Base-by-base conservation (phyloP, 257 asterid species). In the Solanum lycopersicoides region DNA sequence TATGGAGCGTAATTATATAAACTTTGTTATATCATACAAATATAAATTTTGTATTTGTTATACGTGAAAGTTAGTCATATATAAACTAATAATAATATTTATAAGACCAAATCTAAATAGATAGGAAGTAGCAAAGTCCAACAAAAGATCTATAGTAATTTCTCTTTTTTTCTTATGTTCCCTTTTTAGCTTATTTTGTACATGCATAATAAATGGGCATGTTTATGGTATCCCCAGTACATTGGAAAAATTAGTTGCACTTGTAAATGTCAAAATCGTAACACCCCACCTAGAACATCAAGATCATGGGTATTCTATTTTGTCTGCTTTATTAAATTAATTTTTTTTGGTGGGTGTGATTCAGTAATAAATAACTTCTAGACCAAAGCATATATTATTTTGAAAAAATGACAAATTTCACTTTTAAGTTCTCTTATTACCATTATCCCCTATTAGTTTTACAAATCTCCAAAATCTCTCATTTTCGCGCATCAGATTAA, bases 1-100 rank as follows among this genome's bases (percentile, higher is more conserved):
- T 37, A 1, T 37, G 0, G 6, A 37, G 0, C 1, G 1, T 5
- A 37, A 5, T 37, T 37, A 37, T 37, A 37, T 0, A 6, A 37
- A 37, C 39, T 37, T 37, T 37, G 1, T 35, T 5, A 35, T 35
- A 32, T 2, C 39, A 5, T 35, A 35, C 1, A 35, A 35, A 35
- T 5, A 35, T 35, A 35, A 35, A 35, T 35, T 35, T 35, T 5
- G 1, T 35, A 35, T 35, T 35, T 35, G 3, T 6, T 35, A 35
- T 4, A 35, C 7, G 7, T 4, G 34, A 35, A 35, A 35, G 7
- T 37, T 37, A 5, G 5, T 1, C 7, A 66, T 13, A 28, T 13
- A 28, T 66, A 66, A 28, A 50, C 11, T 25, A 66, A 66, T 50
- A 28, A 12, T 66, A 66, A 13, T 28, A 28, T 66, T 66, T 66